phyloP scores from a whole-genome alignment of 108 stramenopile species.

The Craspedostauros australis region DNA sequence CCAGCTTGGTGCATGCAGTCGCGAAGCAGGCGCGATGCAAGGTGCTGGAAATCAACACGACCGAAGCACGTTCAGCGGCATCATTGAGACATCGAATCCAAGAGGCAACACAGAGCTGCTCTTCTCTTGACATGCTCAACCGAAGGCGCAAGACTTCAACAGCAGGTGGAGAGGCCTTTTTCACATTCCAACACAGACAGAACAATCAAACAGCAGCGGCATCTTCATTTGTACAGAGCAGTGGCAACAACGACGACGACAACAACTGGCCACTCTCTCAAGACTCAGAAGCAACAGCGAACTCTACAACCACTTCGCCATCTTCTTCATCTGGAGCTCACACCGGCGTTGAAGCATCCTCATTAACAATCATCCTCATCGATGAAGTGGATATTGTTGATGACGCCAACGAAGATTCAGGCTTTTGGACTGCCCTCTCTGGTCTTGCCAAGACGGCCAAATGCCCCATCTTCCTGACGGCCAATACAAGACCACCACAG shows the following conservation, averaged over 20 bases:
- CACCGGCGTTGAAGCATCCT: no score
- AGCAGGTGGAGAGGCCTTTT: not conserved
- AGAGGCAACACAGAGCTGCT: slow-evolving; percentile 77
- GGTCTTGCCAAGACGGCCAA: slow-evolving; percentile 55
- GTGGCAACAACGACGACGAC: slow-evolving; percentile 35
- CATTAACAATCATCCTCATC: slow-evolving; percentile 65
- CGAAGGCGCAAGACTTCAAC: not conserved
- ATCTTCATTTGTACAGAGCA: slow-evolving; percentile 6
- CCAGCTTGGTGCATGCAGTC: slow-evolving; percentile 62
- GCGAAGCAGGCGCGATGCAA: slow-evolving; percentile 44
- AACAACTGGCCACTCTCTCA: no score
- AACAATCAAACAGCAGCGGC: not conserved
- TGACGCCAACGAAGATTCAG: slow-evolving; percentile 56
- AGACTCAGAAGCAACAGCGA: slow-evolving; percentile 9
- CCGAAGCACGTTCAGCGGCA: slow-evolving; percentile 40
- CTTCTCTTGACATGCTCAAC: slow-evolving; percentile 43
- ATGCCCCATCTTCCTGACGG: slow-evolving; percentile 76
- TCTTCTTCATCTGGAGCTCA: no score
- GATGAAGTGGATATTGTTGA: slow-evolving; percentile 81
- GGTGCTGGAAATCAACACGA: slow-evolving; percentile 73
- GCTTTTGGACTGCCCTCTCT: slow-evolving; percentile 72
- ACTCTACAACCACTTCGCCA: no score
- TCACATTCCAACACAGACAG: not conserved
- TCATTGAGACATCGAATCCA: slow-evolving; percentile 56
- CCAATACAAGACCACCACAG: slow-evolving; percentile 30